A percentile compares a stretch with the other conserved stretches of the same genome.
Conservation (phyloP, 1,139 yeast species). For the Diutina pseudorugosa region DNA sequence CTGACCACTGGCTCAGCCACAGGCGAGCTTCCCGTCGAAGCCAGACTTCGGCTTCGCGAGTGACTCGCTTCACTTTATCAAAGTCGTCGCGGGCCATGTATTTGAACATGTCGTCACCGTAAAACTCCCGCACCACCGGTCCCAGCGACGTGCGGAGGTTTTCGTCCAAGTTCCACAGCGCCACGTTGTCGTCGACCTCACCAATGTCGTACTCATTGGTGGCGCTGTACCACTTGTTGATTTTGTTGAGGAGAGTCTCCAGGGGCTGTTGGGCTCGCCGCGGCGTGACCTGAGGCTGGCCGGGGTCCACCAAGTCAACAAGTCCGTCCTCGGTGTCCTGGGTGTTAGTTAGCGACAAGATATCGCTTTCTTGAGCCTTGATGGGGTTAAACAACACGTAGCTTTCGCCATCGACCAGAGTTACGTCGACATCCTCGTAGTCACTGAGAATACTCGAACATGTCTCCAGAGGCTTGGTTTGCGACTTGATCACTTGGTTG, state of each 20-base stretch:
- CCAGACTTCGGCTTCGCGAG: neutral
- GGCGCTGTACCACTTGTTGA: constrained; percentile 11
- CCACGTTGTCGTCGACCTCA: constrained; percentile 26
- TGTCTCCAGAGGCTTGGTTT: neutral
- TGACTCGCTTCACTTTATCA: neutral
- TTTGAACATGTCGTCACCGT: constrained; percentile 24
- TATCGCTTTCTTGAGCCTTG: constrained; percentile 18
- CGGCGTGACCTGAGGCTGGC: neutral
- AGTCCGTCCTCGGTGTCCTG: constrained; percentile 14
- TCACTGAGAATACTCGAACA: neutral
- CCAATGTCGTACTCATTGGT: constrained; percentile 9
- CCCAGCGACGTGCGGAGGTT: constrained; percentile 9
- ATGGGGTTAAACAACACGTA: constrained; percentile 27
- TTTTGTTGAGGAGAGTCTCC: constrained; percentile 9
- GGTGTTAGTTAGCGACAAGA: constrained; percentile 21
- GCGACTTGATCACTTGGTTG: neutral
- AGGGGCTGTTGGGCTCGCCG: neutral
- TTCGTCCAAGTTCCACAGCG: constrained; percentile 36
- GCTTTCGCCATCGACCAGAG: constrained; percentile 1
- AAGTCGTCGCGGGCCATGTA: constrained; percentile 11
- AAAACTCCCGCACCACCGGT: constrained; percentile 14
- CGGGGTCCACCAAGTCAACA: constrained; percentile 6
- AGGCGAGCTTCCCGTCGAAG: neutral
- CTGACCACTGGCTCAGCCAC: constrained; percentile 1
- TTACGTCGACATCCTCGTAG: neutral